A percentile compares a stretch with the other conserved stretches of the same genome.
Evolutionary conservation across 331 rosid genomes (phyloP).

Genomic region (Pyrus hybrid): DNA sequence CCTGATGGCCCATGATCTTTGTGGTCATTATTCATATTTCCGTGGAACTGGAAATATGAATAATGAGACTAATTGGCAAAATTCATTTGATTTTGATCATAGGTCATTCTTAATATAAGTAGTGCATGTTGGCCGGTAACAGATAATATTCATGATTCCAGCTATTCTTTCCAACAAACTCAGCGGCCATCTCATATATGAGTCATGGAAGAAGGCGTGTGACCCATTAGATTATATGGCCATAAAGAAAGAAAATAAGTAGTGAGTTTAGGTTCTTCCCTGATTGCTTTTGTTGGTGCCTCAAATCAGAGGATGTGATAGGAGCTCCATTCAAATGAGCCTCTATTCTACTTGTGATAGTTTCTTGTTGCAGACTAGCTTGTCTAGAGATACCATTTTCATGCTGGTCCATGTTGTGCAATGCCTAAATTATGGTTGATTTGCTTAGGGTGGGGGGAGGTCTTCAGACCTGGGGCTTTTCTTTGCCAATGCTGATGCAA

Average conservation of each 20-base stretch:
- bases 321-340: not conserved
- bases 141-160: not conserved
- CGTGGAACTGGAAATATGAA: not conserved
- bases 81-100: not conserved
- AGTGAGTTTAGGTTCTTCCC: not conserved
- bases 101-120: not conserved
- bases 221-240: not conserved
- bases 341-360: not conserved
- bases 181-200: not conserved
- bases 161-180: not conserved
- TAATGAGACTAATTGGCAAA: not conserved
- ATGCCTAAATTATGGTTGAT: slow-evolving; percentile 16
- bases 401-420: not conserved
- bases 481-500: slow-evolving; percentile 83
- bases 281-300: not conserved
- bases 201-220: not conserved
- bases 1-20: not conserved
- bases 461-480: slow-evolving; percentile 78
- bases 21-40: not conserved
- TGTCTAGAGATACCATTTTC: slow-evolving; percentile 3
- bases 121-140: not conserved
- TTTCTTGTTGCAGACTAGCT: slow-evolving; percentile 6
- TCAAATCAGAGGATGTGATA: not conserved
- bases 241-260: not conserved
- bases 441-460: slow-evolving; percentile 67